A percentile compares a stretch with the other conserved stretches of the same genome.
Evolutionary conservation across 2,329 filamentous ascomycete genomes (phyloP).

Genomic region (Epichloe hybrida): DNA sequence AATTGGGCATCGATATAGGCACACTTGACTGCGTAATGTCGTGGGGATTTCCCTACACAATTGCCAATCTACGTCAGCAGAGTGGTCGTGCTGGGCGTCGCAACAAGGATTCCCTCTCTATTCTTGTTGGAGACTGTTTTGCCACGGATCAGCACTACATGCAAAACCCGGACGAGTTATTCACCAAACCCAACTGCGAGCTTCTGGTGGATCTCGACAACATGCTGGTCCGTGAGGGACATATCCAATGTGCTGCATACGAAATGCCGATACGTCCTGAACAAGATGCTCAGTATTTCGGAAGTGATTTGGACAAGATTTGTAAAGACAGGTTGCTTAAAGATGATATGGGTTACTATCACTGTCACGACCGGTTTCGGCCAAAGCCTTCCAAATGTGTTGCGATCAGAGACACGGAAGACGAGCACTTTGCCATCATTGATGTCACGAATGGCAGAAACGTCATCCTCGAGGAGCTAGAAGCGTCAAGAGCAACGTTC

Average conservation of each 20-base stretch:
- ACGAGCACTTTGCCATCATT: slow-evolving; percentile 88
- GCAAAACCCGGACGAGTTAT: slow-evolving; percentile 87
- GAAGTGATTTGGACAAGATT: slow-evolving; percentile 54
- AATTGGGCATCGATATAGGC: slow-evolving; percentile 91
- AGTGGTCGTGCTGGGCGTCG: slow-evolving; percentile 82
- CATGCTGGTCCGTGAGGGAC: slow-evolving; percentile 80
- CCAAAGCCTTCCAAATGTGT: slow-evolving; percentile 74
- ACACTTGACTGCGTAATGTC: slow-evolving; percentile 87
- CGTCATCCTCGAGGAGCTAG: slow-evolving; percentile 83
- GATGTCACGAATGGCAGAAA: slow-evolving; percentile 77
- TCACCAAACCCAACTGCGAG: slow-evolving; percentile 79
- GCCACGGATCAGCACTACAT: slow-evolving; percentile 94
- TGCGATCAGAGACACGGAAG: slow-evolving; percentile 73
- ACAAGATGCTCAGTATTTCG: slow-evolving; percentile 69
- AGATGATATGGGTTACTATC: slow-evolving; percentile 72
- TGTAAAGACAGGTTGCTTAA: slow-evolving; percentile 59
- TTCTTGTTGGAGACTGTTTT: slow-evolving; percentile 80
- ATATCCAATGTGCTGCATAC: slow-evolving; percentile 87
- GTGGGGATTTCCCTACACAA: slow-evolving; percentile 89
- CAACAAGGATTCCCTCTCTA: slow-evolving; percentile 84
- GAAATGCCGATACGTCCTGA: slow-evolving; percentile 83
- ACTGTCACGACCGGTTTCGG: slow-evolving; percentile 78
- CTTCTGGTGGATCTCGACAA: slow-evolving; percentile 88
- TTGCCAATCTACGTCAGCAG: slow-evolving; percentile 88
- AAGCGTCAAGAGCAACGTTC: slow-evolving; percentile 87